These are phyloP conservation scores for Melampsora larici-populina DNA, from an alignment of 1,284 basidiomycete species.

Conservation along the genomic window DNA sequence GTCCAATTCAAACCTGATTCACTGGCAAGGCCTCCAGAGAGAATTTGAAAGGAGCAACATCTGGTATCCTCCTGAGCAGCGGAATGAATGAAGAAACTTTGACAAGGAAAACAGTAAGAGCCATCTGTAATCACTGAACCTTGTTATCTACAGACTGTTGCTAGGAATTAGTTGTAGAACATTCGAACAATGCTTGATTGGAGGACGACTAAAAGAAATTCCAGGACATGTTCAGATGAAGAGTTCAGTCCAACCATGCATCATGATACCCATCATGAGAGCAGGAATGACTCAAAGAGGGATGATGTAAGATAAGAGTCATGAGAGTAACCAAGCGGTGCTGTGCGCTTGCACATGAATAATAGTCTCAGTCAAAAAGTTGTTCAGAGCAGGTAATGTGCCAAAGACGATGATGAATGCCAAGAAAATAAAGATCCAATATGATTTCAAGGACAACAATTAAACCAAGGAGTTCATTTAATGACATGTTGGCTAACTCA, in stretches of 20 bases:
- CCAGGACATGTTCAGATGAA: conserved; percentile 70
- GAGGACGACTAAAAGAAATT: conserved; percentile 72
- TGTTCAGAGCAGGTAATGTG: conserved; percentile 77
- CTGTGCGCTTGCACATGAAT: conserved; percentile 77
- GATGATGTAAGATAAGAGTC: conserved; percentile 76
- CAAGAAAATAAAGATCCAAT: conserved; percentile 40
- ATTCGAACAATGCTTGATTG: conserved; percentile 76
- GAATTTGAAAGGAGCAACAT: conserved; percentile 69
- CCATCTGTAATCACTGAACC: conserved; percentile 78
- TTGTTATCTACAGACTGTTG: conserved; percentile 72
- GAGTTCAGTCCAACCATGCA: conserved; percentile 80
- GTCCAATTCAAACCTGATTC: conserved; percentile 81
- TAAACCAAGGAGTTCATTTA: neutral
- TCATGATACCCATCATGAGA: conserved; percentile 71
- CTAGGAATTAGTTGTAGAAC: conserved; percentile 81
- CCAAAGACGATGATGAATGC: conserved; percentile 66
- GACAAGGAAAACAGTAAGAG: conserved; percentile 63
- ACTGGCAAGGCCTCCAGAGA: conserved; percentile 62
- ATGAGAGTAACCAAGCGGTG: conserved; percentile 77
- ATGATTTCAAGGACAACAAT: conserved; percentile 8
- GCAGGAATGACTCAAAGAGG: conserved; percentile 79
- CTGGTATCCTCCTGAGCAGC: conserved; percentile 80
- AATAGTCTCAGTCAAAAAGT: conserved; percentile 75
- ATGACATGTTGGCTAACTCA: neutral
- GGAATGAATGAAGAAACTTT: conserved; percentile 74